Base-by-base conservation (phyloP, 2,329 filamentous ascomycete species). In the Fusarium anguioides region DNA sequence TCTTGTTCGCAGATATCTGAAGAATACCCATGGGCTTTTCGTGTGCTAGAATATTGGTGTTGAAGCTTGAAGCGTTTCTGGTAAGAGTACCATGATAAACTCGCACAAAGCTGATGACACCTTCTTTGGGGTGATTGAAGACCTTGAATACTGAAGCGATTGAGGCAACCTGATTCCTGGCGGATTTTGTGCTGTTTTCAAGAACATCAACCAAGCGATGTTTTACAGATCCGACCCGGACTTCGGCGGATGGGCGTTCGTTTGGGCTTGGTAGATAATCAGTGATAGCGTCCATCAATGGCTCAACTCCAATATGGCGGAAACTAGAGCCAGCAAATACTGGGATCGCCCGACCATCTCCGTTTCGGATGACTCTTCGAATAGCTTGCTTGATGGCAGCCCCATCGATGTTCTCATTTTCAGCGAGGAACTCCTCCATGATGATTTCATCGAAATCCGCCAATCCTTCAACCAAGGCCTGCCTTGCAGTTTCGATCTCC, bases 321-420 rank as follows among this genome's bases (percentile, higher is more conserved):
- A 98, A 94, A 77, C 94, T 97, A 7, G 95, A 94, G 4, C 95
- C 95, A 1, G 93, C 93, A 78, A 97, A 96, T 1, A 97, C 86
- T 1, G 95, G 95, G 40, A 96, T 91, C 18, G 96, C 82, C n/a
- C 81, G 82, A 48, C 92, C 93, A 11, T 90, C 85, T 2, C 89
- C 87, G 44, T 84, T 82, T 8, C 89, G 82, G 8, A 97, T 87
- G 36, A 89, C 89, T 42, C 89, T 86, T 31, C 94, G 88, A 29
- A 99, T 85, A 63, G 91, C 92, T 51, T 88, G 83, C 61, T 90
- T 88, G 61, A 98, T 89, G 39, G 90, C 83, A 18, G 84, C 77
- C 0, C 88, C 79, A 0, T 90, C 82, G 9, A 98, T 89, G 63
- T 96, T 88, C 71, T 92, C 89, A 12, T 93, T 89, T 48, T 87